A percentile compares a stretch with the other conserved stretches of the same genome.
Evolutionary conservation across 2,329 filamentous ascomycete genomes (phyloP).

Genomic region (Gliomastix tumulicola): DNA sequence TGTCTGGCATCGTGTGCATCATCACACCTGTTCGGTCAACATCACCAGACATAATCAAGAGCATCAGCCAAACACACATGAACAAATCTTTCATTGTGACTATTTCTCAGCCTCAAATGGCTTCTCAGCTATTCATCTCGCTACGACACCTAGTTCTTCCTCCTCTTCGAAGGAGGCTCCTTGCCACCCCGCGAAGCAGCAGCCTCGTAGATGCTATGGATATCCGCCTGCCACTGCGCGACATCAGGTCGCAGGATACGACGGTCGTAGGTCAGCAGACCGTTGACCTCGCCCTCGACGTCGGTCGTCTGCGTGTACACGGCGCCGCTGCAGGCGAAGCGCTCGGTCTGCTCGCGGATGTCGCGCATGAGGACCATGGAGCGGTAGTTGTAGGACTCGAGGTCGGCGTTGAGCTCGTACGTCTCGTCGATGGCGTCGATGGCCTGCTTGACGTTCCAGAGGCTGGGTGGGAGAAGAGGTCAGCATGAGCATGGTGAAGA

Average conservation of each 20-base stretch:
- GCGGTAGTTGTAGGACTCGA: constrained; percentile 61
- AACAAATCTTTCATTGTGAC: no score
- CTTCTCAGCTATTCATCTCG: no score
- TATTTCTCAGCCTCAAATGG: no score
- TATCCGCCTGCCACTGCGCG: constrained; percentile 53
- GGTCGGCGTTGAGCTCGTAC: constrained; percentile 55
- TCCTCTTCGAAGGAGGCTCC: no score
- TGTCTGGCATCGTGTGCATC: no score
- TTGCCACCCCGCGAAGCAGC: constrained; percentile 22
- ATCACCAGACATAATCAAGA: no score
- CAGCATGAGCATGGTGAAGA: not conserved
- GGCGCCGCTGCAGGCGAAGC: constrained; percentile 57
- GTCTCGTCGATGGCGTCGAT: constrained; percentile 57
- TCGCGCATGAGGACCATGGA: constrained; percentile 53
- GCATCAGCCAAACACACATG: no score
- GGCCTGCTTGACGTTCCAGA: constrained; percentile 57
- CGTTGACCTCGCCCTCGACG: constrained; percentile 69
- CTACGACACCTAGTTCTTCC: no score
- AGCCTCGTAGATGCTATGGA: constrained; percentile 51
- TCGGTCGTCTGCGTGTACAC: constrained; percentile 71
- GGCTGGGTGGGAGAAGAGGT: constrained; percentile 22
- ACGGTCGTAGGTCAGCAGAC: constrained; percentile 62
- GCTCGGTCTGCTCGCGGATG: constrained; percentile 52
- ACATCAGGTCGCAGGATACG: constrained; percentile 49
- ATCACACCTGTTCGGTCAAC: no score